Evolutionary conservation across 768 basidiomycete species (phyloP).

Genomic region (Xerocomus potaroensis): DNA sequence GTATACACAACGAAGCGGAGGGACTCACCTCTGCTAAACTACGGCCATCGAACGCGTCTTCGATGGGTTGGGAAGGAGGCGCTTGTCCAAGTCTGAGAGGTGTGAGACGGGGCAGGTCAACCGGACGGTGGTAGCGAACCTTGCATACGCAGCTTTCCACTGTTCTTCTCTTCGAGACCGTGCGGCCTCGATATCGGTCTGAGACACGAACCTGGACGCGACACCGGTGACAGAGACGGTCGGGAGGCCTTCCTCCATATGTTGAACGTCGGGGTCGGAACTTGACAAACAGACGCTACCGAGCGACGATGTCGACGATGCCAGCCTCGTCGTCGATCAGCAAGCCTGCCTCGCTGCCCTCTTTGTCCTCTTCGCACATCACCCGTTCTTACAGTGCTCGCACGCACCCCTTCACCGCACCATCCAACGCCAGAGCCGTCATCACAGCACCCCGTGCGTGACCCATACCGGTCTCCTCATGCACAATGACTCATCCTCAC

Average conservation of each 20-base stretch:
- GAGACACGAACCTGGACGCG: conserved; percentile 81
- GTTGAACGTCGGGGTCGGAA: conserved; percentile 18
- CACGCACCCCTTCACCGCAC: conserved; percentile 18
- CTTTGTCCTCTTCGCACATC: conserved; percentile 25
- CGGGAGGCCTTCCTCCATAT: conserved; percentile 67
- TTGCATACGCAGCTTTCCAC: conserved; percentile 88
- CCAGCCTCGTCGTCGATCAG: conserved; percentile 12
- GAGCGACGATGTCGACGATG: no score
- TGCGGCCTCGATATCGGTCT: conserved; percentile 71
- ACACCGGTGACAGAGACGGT: conserved; percentile 69
- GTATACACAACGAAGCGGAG: conserved; percentile 5
- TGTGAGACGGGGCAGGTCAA: not conserved
- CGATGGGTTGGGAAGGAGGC: conserved; percentile 70
- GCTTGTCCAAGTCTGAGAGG: conserved; percentile 70
- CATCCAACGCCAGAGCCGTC: conserved; percentile 50
- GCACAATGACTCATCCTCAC: conserved; percentile 8
- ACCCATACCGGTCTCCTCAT: not conserved
- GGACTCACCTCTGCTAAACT: conserved; percentile 81
- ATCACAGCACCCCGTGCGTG: conserved; percentile 68
- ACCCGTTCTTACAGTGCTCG: conserved; percentile 28
- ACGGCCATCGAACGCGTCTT: conserved; percentile 78
- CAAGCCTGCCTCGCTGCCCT: conserved; percentile 20
- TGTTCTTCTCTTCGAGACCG: conserved; percentile 72
- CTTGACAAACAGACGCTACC: conserved; percentile 13
- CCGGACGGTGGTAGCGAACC: conserved; percentile 35